Conservation (phyloP, 805 yeast species). For the Scheffersomyces stipitis region DNA sequence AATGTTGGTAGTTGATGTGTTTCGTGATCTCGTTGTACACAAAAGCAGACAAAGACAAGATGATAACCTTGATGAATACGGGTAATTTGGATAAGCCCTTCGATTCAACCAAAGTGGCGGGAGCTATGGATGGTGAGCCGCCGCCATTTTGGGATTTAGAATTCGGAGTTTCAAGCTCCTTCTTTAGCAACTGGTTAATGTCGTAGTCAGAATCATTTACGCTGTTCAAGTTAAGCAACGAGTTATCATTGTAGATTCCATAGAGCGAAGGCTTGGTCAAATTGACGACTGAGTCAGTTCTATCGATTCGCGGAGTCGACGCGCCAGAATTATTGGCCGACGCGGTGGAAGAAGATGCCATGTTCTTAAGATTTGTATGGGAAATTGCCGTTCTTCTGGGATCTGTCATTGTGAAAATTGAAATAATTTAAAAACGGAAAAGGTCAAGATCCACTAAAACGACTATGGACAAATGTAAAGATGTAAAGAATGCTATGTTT, state of each 20-base stretch:
- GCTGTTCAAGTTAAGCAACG: conserved; percentile 34
- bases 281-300: conserved; percentile 43
- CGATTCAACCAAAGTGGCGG: conserved; percentile 1
- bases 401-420: conserved; percentile 2
- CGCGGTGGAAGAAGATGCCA: conserved; percentile 4
- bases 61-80: conserved; percentile 16
- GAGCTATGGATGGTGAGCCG: too few species aligned
- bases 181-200: not conserved
- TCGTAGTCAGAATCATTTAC: conserved; percentile 14
- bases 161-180: not conserved
- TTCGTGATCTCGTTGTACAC: conserved; percentile 53
- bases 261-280: conserved; percentile 53
- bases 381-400: conserved; percentile 19
- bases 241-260: conserved; percentile 49
- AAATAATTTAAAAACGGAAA: too few species aligned
- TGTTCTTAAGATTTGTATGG: conserved; percentile 15
- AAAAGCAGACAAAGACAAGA: conserved; percentile 48
- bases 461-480: too few species aligned
- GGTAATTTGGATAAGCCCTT: conserved; percentile 4
- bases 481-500: too few species aligned
- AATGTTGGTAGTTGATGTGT: conserved; percentile 52
- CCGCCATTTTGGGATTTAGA: too few species aligned
- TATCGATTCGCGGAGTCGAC: conserved; percentile 26
- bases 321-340: conserved; percentile 15
- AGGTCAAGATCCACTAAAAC: too few species aligned